Percentiles rank a stretch among this genome's conserved stretches.
Evolutionary conservation across 2,329 filamentous ascomycete species (phyloP).

Genomic region (Chaetomium olivaceum): DNA sequence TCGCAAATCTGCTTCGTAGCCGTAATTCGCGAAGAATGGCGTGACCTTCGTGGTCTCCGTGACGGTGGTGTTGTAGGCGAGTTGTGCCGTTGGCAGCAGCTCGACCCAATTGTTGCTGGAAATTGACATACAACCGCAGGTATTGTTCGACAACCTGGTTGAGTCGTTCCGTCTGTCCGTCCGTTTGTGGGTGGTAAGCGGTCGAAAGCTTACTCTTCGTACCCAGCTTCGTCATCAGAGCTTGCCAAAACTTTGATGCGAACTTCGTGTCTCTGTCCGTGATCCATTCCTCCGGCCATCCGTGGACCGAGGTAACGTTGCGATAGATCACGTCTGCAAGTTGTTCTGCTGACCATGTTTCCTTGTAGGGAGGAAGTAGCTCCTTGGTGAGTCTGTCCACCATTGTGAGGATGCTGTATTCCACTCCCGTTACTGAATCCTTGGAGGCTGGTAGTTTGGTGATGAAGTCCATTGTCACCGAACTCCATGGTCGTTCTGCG

Average conservation of each 20-base stretch:
- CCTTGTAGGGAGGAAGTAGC: background rate
- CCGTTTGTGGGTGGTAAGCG: constrained; percentile 19
- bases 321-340: background rate
- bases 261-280: background rate
- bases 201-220: constrained; percentile 17
- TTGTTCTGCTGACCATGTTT: background rate
- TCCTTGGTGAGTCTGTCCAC: background rate
- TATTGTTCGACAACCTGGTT: constrained; percentile 21
- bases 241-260: background rate
- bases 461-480: background rate
- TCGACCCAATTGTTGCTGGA: constrained; percentile 19
- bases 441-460: background rate
- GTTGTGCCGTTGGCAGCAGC: background rate
- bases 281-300: background rate
- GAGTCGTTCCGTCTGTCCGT: constrained; percentile 7
- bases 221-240: constrained; percentile 1
- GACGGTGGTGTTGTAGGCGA: constrained; percentile 9
- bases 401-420: background rate
- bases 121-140: constrained; percentile 22
- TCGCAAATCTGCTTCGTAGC: background rate
- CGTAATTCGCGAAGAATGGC: constrained; percentile 19
- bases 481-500: background rate
- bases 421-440: background rate
- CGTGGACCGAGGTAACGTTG: background rate
- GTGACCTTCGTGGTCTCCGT: constrained; percentile 23